Percentiles rank a stretch among this genome's conserved stretches.
phyloP scores from a whole-genome alignment of 2,329 filamentous ascomycete genomes.

The Epichloe gansuensis region DNA sequence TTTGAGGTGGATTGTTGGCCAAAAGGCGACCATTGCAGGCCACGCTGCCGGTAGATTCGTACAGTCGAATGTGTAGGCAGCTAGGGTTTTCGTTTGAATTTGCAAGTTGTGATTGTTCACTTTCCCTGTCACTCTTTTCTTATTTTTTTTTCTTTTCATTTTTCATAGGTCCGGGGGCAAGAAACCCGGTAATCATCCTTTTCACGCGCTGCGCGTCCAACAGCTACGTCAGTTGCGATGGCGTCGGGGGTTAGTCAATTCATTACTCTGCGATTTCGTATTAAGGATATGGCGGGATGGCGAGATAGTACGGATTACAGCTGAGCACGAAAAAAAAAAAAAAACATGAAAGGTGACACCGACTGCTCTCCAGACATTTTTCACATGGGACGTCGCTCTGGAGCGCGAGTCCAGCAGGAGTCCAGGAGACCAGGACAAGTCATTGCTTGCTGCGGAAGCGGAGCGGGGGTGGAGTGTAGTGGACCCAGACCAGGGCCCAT shows the following conservation, averaged over 20 bases:
- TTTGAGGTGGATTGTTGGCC: not conserved
- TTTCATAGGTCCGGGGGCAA: no score
- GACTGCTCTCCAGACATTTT: not conserved
- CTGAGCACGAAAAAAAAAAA: no score
- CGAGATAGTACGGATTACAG: no score
- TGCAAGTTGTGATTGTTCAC: not conserved
- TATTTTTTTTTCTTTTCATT: no score
- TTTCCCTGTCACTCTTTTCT: no score
- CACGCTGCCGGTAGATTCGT: not conserved
- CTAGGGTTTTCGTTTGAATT: not conserved
- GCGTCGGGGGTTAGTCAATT: not conserved
- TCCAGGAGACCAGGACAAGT: not conserved
- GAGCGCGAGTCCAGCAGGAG: not conserved
- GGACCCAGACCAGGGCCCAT: not conserved
- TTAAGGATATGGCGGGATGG: no score
- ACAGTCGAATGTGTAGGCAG: not conserved
- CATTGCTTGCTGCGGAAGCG: conserved; percentile 1
- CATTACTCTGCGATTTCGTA: no score
- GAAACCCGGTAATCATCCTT: no score
- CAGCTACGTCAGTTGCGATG: not conserved
- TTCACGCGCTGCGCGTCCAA: no score
- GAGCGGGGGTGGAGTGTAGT: not conserved
- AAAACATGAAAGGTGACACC: no score
- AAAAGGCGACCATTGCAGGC: not conserved
- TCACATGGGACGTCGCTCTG: not conserved